Evolutionary conservation across 352 stramenopile genomes (phyloP), one percentile per base, ranked within the genome.

Genomic region (Phytophthora macrochlamydospora): DNA sequence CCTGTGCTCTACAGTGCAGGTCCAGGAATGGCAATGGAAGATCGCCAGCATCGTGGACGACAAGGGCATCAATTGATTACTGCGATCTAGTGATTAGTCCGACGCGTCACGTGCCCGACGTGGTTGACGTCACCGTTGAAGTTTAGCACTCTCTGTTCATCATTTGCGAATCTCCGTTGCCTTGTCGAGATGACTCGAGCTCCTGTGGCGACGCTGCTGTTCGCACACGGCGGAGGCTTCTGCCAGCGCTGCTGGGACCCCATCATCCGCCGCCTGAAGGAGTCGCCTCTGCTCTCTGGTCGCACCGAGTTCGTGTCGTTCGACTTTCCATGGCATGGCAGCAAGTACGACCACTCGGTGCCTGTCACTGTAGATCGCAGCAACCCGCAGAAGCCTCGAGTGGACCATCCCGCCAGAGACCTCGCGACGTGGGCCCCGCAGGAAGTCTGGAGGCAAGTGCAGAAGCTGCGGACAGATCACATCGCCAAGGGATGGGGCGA

Each of bases 241-340:
- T 81, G 71, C 43, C 73, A 75, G 60, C 59, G 75, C 29, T 70
- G 65, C 38, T 83, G 78, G 78, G 65, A 81, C 14, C 78, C 78
- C 31, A 75, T 87, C 59, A 55, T 87, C n/a, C 65, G 58, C 46
- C 62, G 65, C 0, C 51, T 87, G 13, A 60, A 72, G 50, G 61
- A 50, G 2, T 64, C 73, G 28, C 62, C 69, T 31, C 51, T 75
- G 30, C 53, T 87, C 1, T 37, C 59, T 29, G 54, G 66, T 0
- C 48, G 57, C 11, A 66, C 57, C 9, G 65, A 83, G 7, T 67
- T 78, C 33, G 48, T 64, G 28, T 52, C 69, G 33, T 75, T 84
- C 56, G 75, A 83, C 38, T 80, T 77, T 38, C 60, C 46, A 1
- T 87, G 71, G 62, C 78, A 87, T 29, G 78, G 75, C 13, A 62